Percentiles rank a stretch among this genome's conserved stretches.
These are phyloP conservation scores for Pseudogymnoascus sp. DNA, from an alignment of 2,329 filamentous ascomycete genomes.

Conservation along the genomic window DNA sequence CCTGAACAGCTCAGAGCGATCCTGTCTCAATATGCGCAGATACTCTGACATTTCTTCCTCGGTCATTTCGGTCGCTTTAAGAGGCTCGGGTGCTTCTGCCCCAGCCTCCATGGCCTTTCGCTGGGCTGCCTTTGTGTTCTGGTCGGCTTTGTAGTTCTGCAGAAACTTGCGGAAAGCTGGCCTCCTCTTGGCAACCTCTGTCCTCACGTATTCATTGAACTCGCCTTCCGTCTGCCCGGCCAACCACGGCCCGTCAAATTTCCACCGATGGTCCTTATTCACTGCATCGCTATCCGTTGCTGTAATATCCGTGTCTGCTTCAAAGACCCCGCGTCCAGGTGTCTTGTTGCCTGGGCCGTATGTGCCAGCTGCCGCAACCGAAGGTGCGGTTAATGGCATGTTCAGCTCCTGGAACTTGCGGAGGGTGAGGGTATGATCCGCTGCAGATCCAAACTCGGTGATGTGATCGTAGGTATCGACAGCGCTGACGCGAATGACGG, in stretches of 20 bases:
- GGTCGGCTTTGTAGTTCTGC: constrained; percentile 40
- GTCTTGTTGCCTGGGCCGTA: constrained; percentile 4
- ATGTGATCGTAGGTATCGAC: constrained; percentile 82
- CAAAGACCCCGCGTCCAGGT: constrained; percentile 49
- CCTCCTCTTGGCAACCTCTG: constrained; percentile 46
- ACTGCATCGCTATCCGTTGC: constrained; percentile 25
- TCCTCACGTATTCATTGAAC: constrained; percentile 49
- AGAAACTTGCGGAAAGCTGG: constrained; percentile 49
- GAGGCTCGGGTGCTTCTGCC: constrained; percentile 24
- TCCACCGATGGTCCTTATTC: constrained; percentile 48
- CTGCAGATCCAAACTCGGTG: constrained; percentile 78
- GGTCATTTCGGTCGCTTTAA: constrained; percentile 36
- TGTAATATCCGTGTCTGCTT: constrained; percentile 50
- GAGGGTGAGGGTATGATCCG: constrained; percentile 72
- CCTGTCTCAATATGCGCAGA: constrained; percentile 45
- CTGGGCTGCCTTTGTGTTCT: constrained; percentile 35
- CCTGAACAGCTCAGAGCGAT: constrained; percentile 44
- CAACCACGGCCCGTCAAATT: constrained; percentile 60
- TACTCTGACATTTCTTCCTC: constrained; percentile 46
- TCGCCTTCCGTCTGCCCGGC: constrained; percentile 54
- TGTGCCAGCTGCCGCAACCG: constrained; percentile 18
- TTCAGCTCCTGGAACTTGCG: constrained; percentile 81
- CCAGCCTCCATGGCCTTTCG: constrained; percentile 34
- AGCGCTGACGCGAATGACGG: constrained; percentile 66
- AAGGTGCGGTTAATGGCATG: constrained; percentile 58